Conservation (phyloP, 2,329 filamentous ascomycete species). For the Fusarium sp. region DNA sequence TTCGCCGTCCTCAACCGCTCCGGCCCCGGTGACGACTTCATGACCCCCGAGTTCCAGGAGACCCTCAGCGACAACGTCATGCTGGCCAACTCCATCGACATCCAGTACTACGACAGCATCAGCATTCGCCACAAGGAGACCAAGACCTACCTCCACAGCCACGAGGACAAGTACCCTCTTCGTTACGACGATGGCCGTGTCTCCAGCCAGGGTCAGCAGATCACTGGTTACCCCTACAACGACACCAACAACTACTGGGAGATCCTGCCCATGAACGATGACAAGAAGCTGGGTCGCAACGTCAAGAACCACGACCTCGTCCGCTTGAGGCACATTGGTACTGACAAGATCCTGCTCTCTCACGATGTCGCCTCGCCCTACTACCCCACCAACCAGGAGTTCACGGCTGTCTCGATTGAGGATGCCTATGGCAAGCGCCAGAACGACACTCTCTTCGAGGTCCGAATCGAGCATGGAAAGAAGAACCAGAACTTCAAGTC, state of each 20-base stretch:
- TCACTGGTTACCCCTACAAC: constrained; percentile 97
- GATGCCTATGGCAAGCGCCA: constrained; percentile 79
- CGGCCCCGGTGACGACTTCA: constrained; percentile 97
- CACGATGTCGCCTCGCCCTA: constrained; percentile 98
- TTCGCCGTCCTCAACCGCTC: constrained; percentile 90
- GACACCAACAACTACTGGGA: constrained; percentile 99
- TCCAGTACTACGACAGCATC: constrained; percentile 91
- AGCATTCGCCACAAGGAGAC: constrained; percentile 96
- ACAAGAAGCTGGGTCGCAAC: constrained; percentile 67
- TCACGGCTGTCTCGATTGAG: constrained; percentile 82
- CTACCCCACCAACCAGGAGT: constrained; percentile 98
- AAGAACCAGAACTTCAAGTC: constrained; percentile 86
- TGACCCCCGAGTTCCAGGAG: constrained; percentile 98
- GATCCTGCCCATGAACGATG: constrained; percentile 77
- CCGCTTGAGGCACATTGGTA: constrained; percentile 86
- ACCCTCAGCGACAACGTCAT: constrained; percentile 95
- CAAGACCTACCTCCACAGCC: constrained; percentile 95
- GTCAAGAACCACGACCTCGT: constrained; percentile 89
- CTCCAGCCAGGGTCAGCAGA: constrained; percentile 97
- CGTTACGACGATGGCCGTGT: constrained; percentile 98
- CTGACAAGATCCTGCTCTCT: constrained; percentile 86
- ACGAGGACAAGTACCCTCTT: constrained; percentile 87
- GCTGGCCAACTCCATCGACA: constrained; percentile 85
- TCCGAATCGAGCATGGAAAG: constrained; percentile 90
- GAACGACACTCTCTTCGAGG: constrained; percentile 93